Base-by-base conservation (phyloP, 345 rosid species). In the Reutealis trisperma region DNA sequence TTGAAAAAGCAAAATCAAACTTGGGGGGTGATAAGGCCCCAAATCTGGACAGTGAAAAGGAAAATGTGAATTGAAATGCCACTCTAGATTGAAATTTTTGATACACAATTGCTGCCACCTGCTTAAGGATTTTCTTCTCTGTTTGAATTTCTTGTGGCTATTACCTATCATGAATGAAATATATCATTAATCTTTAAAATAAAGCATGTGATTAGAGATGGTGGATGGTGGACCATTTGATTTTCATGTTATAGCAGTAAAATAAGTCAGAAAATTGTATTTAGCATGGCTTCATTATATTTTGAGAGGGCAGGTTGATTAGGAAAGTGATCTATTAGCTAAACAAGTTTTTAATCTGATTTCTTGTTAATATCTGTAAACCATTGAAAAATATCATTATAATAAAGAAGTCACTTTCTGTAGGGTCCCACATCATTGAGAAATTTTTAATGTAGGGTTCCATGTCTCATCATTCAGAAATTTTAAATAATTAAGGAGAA, bases 381-480 rank as follows among this genome's bases (percentile, higher is more conserved):
- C 22, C 16, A 55, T 64, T 64, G 1, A 27, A 21, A 22, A 14
- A 22, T 57, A 34, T 37, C 62, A 75, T 75, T 7, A 19, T 15
- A 6, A 37, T 55, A 19, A 64, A 63, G 34, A 30, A 64, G 61
- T 42, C 71, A 52, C 16, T 54, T n/a, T 34, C 63, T 64, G 24
- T 41, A 14, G 78, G 57, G 57, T 52, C 57, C 21, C 19, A 15
- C 61, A n/a, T 49, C 62, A 47, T 24, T 62, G 6, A 66, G 70
- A 74, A 74, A 64, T 27, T 73, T 49, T 63, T 37, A 37, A 37
- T 37, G 6, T 37, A 12, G 68, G 70, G 32, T 32, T 19, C 69
- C 69, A 63, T 15, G 6, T 73, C 58, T 63, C 61, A 34, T 49
- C 62, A 47, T 24, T 62, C 18, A 66, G 63, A 74, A 74, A 64